These are phyloP conservation scores for Xanthoconium stramineum DNA, from an alignment of 768 basidiomycete species.

Conservation along the genomic window DNA sequence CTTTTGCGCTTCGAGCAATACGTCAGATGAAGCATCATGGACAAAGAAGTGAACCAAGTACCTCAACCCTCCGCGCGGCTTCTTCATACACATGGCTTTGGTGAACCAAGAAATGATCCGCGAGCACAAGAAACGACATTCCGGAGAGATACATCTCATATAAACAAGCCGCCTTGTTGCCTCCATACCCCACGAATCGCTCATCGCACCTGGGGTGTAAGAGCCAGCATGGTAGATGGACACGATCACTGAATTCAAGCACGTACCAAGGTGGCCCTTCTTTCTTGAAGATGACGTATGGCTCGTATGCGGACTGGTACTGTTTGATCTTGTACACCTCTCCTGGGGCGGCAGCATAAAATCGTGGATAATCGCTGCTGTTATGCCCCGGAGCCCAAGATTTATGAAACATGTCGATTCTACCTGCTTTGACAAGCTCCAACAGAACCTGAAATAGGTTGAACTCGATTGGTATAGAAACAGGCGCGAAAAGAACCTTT, in stretches of 20 bases:
- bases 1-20: conserved; percentile 51
- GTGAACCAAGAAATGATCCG: conserved; percentile 87
- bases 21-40: not conserved
- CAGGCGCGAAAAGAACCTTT: conserved; percentile 37
- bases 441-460: conserved; percentile 45
- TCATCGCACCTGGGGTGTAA: conserved; percentile 74
- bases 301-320: conserved; percentile 86
- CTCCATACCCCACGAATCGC: conserved; percentile 87
- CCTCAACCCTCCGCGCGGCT: conserved; percentile 66
- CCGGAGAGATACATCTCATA: conserved; percentile 91
- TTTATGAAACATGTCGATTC: conserved; percentile 74
- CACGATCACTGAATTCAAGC: not conserved
- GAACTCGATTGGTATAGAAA: not conserved
- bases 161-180: conserved; percentile 89
- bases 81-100: conserved; percentile 85
- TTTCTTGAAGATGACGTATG: conserved; percentile 81
- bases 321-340: conserved; percentile 71
- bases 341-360: conserved; percentile 57
- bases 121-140: conserved; percentile 76
- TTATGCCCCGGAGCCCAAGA: conserved; percentile 79
- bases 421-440: conserved; percentile 49
- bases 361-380: conserved; percentile 72
- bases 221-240: not conserved
- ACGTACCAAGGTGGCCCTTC: conserved; percentile 70
- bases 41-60: conserved; percentile 24